These are phyloP conservation scores for Lenwebbia sp. DNA, from an alignment of 345 rosid genomes.

Conservation along the genomic window DNA sequence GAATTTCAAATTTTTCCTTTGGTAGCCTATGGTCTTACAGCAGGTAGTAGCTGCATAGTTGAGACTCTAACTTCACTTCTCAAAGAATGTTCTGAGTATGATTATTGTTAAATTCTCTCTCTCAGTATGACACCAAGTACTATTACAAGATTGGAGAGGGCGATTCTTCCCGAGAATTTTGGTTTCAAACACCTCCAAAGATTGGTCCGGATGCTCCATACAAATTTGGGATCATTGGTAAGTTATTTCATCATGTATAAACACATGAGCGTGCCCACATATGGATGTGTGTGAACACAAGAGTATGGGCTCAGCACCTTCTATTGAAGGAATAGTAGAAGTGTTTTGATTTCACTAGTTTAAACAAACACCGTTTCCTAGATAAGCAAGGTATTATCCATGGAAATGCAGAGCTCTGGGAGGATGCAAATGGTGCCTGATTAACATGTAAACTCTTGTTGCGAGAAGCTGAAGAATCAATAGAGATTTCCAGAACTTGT, in stretches of 20 bases:
- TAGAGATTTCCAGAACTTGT: neutral
- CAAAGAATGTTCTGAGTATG: neutral
- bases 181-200: conserved; percentile 82
- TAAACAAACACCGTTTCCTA: neutral
- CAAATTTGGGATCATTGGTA: conserved; percentile 94
- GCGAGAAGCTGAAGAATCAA: neutral
- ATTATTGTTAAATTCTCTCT: neutral
- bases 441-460: neutral
- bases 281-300: neutral
- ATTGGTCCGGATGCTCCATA: conserved; percentile 69
- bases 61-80: neutral
- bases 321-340: neutral
- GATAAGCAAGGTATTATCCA: neutral
- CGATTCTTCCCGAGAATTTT: conserved; percentile 66
- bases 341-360: neutral
- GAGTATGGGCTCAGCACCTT: neutral
- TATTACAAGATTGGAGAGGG: conserved; percentile 71
- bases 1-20: neutral
- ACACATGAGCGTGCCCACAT: neutral
- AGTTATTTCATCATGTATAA: conserved; percentile 9
- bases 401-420: neutral
- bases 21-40: neutral
- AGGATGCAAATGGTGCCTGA: neutral
- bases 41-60: neutral
- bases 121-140: conserved; percentile 79